phyloP scores from a whole-genome alignment of 441 rosid species.

The Melastoma candidum region DNA sequence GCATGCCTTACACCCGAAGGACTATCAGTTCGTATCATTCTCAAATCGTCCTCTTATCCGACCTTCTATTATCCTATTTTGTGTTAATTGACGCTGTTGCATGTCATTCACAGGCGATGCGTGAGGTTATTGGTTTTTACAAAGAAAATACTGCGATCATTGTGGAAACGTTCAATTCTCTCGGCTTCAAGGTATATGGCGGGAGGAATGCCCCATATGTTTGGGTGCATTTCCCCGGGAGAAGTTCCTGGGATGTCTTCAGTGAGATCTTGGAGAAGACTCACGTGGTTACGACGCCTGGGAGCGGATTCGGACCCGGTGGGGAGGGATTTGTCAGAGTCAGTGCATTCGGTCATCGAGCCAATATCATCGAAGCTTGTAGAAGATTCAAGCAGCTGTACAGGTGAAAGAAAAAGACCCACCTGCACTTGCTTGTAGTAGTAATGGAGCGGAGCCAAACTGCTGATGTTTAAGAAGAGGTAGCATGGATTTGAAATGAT shows the following conservation, averaged over 20 bases:
- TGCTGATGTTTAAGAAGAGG: too few species aligned
- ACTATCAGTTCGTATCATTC: slow-evolving; percentile 41
- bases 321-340: slow-evolving; percentile 94
- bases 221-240: slow-evolving; percentile 95
- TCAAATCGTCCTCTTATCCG: not conserved
- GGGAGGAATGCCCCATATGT: slow-evolving; percentile 86
- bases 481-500: too few species aligned
- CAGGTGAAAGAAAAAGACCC: slow-evolving; percentile 34
- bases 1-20: slow-evolving; percentile 94
- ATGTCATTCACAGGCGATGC: slow-evolving; percentile 61
- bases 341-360: slow-evolving; percentile 91
- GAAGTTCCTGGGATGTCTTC: slow-evolving; percentile 94
- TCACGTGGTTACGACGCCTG: slow-evolving; percentile 90
- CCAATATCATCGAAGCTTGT: slow-evolving; percentile 89
- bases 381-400: slow-evolving; percentile 87
- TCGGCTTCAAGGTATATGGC: slow-evolving; percentile 76
- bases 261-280: slow-evolving; percentile 88
- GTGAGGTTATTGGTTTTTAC: slow-evolving; percentile 77
- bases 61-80: not conserved
- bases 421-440: not conserved
- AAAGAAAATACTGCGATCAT: slow-evolving; percentile 80
- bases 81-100: not conserved
- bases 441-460: too few species aligned
- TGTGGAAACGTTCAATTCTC: slow-evolving; percentile 67
- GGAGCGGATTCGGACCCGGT: slow-evolving; percentile 94